Percentiles rank a stretch among this genome's conserved stretches.
These are phyloP conservation scores for Xylaria sp. DNA, from an alignment of 2,329 filamentous ascomycete species.

Conservation along the genomic window DNA sequence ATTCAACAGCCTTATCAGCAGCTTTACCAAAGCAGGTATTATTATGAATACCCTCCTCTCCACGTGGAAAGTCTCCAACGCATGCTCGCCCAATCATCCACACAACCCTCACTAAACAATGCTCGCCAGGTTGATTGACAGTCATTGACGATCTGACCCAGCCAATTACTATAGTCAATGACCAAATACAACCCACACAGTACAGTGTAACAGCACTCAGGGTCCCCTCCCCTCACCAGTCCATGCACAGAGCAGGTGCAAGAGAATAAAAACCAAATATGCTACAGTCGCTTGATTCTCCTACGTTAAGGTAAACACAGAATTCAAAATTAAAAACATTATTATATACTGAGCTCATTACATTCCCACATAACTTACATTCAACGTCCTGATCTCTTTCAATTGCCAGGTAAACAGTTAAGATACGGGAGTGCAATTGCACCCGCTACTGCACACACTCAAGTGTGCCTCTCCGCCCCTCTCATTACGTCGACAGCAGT, in stretches of 20 bases:
- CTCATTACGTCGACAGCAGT: background rate
- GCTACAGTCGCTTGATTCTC: too few relatives aligned
- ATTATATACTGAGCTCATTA: too few relatives aligned
- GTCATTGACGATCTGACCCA: background rate
- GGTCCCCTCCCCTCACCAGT: too few relatives aligned
- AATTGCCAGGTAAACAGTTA: too few relatives aligned
- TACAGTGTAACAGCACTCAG: background rate
- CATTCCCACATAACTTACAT: background rate
- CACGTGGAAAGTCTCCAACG: background rate
- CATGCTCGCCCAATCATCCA: background rate
- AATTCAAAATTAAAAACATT: too few relatives aligned
- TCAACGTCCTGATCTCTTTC: background rate
- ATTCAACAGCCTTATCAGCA: background rate
- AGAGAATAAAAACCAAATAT: too few relatives aligned
- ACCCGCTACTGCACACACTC: too few relatives aligned
- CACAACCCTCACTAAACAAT: background rate
- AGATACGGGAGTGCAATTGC: too few relatives aligned
- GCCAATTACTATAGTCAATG: background rate
- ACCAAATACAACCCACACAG: conserved; percentile 8
- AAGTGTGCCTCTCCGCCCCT: background rate
- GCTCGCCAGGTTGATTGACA: background rate
- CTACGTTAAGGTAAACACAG: too few relatives aligned
- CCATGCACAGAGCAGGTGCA: too few relatives aligned
- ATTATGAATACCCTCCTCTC: background rate
- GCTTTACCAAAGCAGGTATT: too few relatives aligned